phyloP scores from a whole-genome alignment of 1,139 yeast genomes.

The Blastobotrys arbuscula region DNA sequence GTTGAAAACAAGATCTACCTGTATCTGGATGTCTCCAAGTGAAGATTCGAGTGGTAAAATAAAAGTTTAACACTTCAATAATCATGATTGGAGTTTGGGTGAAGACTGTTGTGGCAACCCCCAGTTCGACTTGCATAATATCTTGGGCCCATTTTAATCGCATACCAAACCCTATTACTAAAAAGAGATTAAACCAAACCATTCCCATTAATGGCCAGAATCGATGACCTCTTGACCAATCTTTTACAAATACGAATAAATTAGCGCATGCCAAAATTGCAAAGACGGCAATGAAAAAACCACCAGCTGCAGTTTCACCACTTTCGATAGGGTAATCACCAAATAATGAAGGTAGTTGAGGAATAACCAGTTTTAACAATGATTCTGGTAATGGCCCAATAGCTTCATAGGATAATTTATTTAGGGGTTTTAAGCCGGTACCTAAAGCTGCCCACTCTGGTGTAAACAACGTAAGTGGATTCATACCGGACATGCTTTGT shows the following conservation, averaged over 20 bases:
- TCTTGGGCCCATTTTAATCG: constrained; percentile 52
- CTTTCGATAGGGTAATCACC: constrained; percentile 54
- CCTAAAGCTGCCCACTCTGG: constrained; percentile 21
- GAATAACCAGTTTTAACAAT: constrained; percentile 2
- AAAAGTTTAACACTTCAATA: constrained; percentile 45
- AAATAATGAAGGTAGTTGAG: constrained; percentile 47
- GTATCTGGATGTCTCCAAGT: constrained; percentile 81
- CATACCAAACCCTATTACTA: constrained; percentile 55
- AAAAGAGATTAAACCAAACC: constrained; percentile 46
- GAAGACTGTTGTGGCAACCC: constrained; percentile 57
- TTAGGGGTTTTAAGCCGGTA: constrained; percentile 18
- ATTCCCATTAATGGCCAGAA: constrained; percentile 57
- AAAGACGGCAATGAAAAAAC: constrained; percentile 53
- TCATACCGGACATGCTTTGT: background rate
- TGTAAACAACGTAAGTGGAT: constrained; percentile 20
- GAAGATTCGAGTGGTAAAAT: constrained; percentile 60
- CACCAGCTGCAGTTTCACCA: constrained; percentile 57
- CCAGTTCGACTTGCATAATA: constrained; percentile 42
- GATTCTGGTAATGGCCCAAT: constrained; percentile 9
- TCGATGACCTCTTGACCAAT: constrained; percentile 55
- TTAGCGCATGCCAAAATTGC: constrained; percentile 46
- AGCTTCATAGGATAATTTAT: constrained; percentile 6
- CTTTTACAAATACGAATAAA: constrained; percentile 44
- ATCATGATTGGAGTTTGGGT: constrained; percentile 45
- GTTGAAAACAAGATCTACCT: constrained; percentile 53